phyloP scores from a whole-genome alignment of 2,329 filamentous ascomycete genomes.

The Fusarium anguioides region DNA sequence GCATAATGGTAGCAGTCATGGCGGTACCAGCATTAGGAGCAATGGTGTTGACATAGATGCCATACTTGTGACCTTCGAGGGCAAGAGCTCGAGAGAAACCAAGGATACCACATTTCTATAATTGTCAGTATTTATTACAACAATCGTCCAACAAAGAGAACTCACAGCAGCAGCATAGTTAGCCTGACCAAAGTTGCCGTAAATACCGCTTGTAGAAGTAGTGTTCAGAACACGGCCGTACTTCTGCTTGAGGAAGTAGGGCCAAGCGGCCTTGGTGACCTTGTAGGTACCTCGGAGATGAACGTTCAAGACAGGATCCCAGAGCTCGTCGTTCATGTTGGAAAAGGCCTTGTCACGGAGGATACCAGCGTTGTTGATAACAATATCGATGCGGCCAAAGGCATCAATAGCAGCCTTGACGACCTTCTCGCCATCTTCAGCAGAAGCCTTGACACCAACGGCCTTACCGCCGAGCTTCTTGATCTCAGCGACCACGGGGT shows the following conservation, averaged over 20 bases:
- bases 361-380: conserved; percentile 98
- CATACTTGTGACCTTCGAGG: conserved; percentile 94
- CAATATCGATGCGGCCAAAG: conserved; percentile 91
- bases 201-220: conserved; percentile 95
- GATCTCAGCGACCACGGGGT: conserved; percentile 91
- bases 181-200: conserved; percentile 98
- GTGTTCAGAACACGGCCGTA: conserved; percentile 98
- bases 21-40: conserved; percentile 96
- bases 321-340: conserved; percentile 96
- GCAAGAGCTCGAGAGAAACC: conserved; percentile 95
- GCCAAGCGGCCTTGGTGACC: conserved; percentile 97
- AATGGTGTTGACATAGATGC: conserved; percentile 98
- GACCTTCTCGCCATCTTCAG: conserved; percentile 90
- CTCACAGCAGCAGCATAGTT: conserved; percentile 92
- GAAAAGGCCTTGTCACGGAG: conserved; percentile 96
- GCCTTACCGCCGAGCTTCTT: conserved; percentile 89
- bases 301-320: conserved; percentile 92
- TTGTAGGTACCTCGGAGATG: conserved; percentile 97
- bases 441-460: conserved; percentile 91
- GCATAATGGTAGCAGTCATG: conserved; percentile 94
- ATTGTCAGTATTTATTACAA: conserved; percentile 30
- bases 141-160: conserved; percentile 32
- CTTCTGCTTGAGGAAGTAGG: conserved; percentile 97
- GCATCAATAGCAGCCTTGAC: conserved; percentile 94
- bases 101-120: conserved; percentile 87